phyloP scores from a whole-genome alignment of 768 basidiomycete species.

The Crucibulum laeve region DNA sequence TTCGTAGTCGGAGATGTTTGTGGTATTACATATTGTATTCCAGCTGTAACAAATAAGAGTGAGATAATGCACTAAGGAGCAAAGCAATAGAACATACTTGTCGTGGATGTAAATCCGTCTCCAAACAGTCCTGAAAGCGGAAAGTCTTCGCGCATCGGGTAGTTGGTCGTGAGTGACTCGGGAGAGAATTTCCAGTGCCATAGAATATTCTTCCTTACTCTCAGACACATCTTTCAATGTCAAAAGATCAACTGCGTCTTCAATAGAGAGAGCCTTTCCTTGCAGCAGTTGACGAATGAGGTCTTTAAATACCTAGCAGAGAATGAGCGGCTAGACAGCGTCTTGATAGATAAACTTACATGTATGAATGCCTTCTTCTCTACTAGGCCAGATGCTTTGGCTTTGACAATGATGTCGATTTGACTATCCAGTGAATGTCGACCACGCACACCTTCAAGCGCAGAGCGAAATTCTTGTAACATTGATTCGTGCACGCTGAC shows the following conservation, averaged over 20 bases:
- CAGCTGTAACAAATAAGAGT: conserved; percentile 48
- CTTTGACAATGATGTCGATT: conserved; percentile 55
- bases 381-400: conserved; percentile 42
- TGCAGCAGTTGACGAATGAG: conserved; percentile 66
- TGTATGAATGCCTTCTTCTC: conserved; percentile 49
- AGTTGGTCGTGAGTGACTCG: conserved; percentile 14
- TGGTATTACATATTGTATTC: conserved; percentile 69
- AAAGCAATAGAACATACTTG: conserved; percentile 47
- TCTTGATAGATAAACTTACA: conserved; percentile 26
- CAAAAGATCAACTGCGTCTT: conserved; percentile 80
- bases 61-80: not conserved
- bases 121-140: conserved; percentile 79
- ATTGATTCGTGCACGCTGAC: conserved; percentile 79
- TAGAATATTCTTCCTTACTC: conserved; percentile 59
- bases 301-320: conserved; percentile 61
- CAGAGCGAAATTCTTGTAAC: conserved; percentile 53
- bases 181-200: conserved; percentile 63
- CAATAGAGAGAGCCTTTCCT: conserved; percentile 68
- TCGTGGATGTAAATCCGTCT: conserved; percentile 85
- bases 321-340: not conserved
- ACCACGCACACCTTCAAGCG: conserved; percentile 42
- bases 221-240: conserved; percentile 77
- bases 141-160: conserved; percentile 69
- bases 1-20: conserved; percentile 72
- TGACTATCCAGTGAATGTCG: conserved; percentile 65